Percentiles rank a stretch among this genome's conserved stretches.
Evolutionary conservation across 371 early-diverging fungal species (phyloP).

Genomic region (Chytridiales sp.): DNA sequence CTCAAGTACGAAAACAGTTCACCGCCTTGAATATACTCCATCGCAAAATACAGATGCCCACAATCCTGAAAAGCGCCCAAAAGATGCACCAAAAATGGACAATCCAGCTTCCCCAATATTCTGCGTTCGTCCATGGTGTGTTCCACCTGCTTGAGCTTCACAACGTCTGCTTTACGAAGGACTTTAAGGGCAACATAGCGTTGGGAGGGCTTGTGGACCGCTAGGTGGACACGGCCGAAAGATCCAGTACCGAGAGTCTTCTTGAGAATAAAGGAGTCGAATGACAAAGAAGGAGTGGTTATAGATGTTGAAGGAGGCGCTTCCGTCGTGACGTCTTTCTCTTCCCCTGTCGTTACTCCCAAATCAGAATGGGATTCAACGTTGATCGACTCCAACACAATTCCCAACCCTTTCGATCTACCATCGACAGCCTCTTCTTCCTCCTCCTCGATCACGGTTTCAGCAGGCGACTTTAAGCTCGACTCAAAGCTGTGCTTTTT

Average conservation of each 20-base stretch:
- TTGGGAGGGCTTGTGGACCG: conserved; percentile 59
- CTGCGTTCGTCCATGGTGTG: conserved; percentile 96
- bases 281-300: too few species aligned
- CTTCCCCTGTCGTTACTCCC: too few species aligned
- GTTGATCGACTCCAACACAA: too few species aligned
- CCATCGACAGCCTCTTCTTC: too few species aligned
- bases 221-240: conserved; percentile 97
- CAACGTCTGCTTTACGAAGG: conserved; percentile 90
- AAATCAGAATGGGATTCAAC: too few species aligned
- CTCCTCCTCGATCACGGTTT: too few species aligned
- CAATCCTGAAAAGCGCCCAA: conserved; percentile 88
- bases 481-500: too few species aligned
- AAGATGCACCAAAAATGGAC: conserved; percentile 94
- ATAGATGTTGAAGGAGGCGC: too few species aligned
- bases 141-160: conserved; percentile 94
- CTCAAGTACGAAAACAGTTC: conserved; percentile 82
- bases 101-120: conserved; percentile 78
- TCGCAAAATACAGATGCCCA: conserved; percentile 80
- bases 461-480: too few species aligned
- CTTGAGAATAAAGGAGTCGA: conserved; percentile 17
- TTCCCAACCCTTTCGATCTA: too few species aligned
- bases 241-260: conserved; percentile 92
- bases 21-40: conserved; percentile 95
- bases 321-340: too few species aligned
- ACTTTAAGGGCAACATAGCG: conserved; percentile 97